Base-by-base conservation (phyloP, 1,284 basidiomycete genomes). In the Meripilus lineatus region DNA sequence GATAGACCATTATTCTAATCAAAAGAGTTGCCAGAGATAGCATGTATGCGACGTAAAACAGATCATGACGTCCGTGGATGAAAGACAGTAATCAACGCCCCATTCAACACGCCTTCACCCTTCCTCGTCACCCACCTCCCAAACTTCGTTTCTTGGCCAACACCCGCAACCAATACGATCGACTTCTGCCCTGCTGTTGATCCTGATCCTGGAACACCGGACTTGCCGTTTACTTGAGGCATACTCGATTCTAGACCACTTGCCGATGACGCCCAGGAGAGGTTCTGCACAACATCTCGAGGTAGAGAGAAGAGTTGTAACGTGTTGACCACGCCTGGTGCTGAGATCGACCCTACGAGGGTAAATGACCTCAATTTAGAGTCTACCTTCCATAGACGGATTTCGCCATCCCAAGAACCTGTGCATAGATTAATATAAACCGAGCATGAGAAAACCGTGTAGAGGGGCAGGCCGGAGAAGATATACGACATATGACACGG, bases 401-500 rank as follows among this genome's bases (percentile, higher is more conserved):
- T 81, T 38, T 70, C 58, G 32, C 92, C 92, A 51, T 97, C 93
- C 86, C 90, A 98, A 13, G 93, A 97, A 14, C 94, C 93, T 86
- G 53, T 17, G n/a, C n/a, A n/a, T n/a, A n/a, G n/a, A n/a, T n/a
- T n/a, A n/a, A n/a, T n/a, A n/a, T n/a, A n/a, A n/a, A n/a, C n/a
- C n/a, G n/a, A n/a, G n/a, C n/a, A n/a, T n/a, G n/a, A n/a, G n/a
- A n/a, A n/a, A n/a, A n/a, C n/a, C n/a, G n/a, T 30, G 28, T 10
- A 30, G n/a, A 8, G 28, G 28, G 8, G 8, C 8, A 10, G 28
- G n/a, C n/a, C 10, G n/a, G 28, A 30, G 8, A 10, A 8, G 28
- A 30, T 30, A n/a, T 30, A 10, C 28, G 28, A 10, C 10, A n/a
- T 10, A 30, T 30, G n/a, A 10, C 10, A n/a, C n/a, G n/a, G 28